Conservation (phyloP, 2,329 filamentous ascomycete genomes). For the Aspergillus hiratsukae region DNA sequence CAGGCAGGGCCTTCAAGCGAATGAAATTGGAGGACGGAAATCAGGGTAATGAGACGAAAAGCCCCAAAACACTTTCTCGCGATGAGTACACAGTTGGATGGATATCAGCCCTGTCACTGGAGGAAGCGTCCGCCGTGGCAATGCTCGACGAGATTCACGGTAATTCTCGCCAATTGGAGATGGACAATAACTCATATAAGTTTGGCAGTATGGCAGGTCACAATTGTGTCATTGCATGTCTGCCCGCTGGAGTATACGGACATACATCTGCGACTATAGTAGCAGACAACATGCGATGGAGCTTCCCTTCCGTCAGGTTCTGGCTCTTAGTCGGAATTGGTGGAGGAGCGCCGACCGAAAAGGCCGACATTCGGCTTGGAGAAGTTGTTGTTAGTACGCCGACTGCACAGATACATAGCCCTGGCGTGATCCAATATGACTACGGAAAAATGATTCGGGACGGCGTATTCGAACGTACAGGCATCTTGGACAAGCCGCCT, state of each 20-base stretch:
- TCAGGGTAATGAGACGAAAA: too few relatives aligned
- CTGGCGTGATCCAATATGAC: slow-evolving; percentile 29
- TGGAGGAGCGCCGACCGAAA: slow-evolving; percentile 22
- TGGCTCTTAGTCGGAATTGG: slow-evolving; percentile 29
- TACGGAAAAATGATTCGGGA: slow-evolving; percentile 18
- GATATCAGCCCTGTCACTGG: neutral
- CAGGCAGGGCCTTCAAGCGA: too few relatives aligned
- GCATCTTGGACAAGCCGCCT: slow-evolving; percentile 11
- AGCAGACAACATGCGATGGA: slow-evolving; percentile 18
- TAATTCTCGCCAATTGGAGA: neutral
- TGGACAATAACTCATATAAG: slow-evolving; percentile 21
- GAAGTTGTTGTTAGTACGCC: slow-evolving; percentile 27
- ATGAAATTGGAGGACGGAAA: too few relatives aligned
- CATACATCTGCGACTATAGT: slow-evolving; percentile 19
- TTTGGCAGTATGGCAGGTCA: slow-evolving; percentile 20
- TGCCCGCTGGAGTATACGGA: slow-evolving; percentile 18
- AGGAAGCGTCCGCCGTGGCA: neutral
- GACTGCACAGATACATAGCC: neutral
- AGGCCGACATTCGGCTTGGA: slow-evolving; percentile 23
- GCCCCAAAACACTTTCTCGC: too few relatives aligned
- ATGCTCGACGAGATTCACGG: neutral
- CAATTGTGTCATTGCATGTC: slow-evolving; percentile 22
- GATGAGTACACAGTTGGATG: slow-evolving; percentile 3
- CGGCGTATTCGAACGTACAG: slow-evolving; percentile 17
- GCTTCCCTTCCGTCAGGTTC: slow-evolving; percentile 20